Evolutionary conservation across 2,329 filamentous ascomycete species (phyloP).

Genomic region (Tolypocladium tundrense): DNA sequence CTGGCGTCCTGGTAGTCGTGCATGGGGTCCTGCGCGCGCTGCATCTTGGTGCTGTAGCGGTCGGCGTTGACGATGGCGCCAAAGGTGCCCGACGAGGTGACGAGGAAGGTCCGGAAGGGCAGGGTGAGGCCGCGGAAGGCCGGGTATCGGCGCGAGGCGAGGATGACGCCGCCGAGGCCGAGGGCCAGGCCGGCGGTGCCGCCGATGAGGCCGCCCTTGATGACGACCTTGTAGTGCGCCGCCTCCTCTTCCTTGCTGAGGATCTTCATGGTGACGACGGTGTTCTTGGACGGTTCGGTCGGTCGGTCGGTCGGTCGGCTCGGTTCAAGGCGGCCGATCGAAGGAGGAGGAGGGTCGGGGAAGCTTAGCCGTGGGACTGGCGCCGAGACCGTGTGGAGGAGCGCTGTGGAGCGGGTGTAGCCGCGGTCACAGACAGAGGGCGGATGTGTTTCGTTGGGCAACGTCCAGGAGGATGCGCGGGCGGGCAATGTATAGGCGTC

Average conservation of each 20-base stretch:
- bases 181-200: conserved; percentile 56
- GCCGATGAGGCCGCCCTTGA: conserved; percentile 71
- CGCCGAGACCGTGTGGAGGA: not conserved
- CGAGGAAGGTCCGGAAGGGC: conserved; percentile 84
- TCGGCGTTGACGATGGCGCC: conserved; percentile 83
- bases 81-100: conserved; percentile 74
- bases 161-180: conserved; percentile 58
- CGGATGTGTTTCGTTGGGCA: not conserved
- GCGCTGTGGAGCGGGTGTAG: not conserved
- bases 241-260: conserved; percentile 87
- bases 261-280: conserved; percentile 66
- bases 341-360: not conserved
- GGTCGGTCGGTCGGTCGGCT: not conserved
- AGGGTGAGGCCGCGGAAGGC: conserved; percentile 74
- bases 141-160: conserved; percentile 60
- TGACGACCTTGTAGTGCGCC: conserved; percentile 70
- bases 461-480: not conserved
- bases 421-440: not conserved
- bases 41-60: conserved; percentile 53
- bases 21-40: conserved; percentile 58
- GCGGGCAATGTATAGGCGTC: not conserved
- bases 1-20: conserved; percentile 55
- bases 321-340: not conserved
- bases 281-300: not conserved
- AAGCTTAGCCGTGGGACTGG: not conserved